Percentiles rank a stretch among this genome's conserved stretches.
Evolutionary conservation across 352 stramenopile genomes (phyloP).

Genomic region (Pythium biforme): DNA sequence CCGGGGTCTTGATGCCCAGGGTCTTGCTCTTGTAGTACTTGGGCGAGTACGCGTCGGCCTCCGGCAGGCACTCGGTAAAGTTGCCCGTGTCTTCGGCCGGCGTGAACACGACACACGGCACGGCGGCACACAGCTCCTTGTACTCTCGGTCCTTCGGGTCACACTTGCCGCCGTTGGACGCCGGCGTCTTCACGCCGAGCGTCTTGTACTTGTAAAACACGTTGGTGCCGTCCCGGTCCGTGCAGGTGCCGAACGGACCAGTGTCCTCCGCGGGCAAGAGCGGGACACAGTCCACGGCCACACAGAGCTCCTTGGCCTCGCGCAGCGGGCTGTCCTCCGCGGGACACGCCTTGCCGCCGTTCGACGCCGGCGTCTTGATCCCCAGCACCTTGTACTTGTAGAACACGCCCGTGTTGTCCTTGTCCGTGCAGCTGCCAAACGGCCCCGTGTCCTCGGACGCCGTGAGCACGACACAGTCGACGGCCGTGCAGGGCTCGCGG

Average conservation of each 20-base stretch:
- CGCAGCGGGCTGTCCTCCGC: not conserved
- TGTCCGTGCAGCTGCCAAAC: not conserved
- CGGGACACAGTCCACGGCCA: not conserved
- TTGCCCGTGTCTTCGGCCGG: not conserved
- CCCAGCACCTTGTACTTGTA: not conserved
- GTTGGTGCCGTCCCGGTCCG: not conserved
- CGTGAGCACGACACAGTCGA: not conserved
- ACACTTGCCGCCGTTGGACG: not conserved
- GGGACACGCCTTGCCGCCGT: not conserved
- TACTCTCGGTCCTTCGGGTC: not conserved
- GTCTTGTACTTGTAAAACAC: constrained; percentile 2
- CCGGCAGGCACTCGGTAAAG: not conserved
- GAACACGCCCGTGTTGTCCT: not conserved
- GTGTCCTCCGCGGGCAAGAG: not conserved
- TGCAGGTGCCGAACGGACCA: not conserved
- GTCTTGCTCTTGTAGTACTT: constrained; percentile 4
- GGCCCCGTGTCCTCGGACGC: not conserved
- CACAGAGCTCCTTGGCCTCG: not conserved
- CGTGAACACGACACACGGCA: constrained; percentile 6
- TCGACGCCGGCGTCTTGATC: not conserved
- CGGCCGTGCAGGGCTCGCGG: not conserved
- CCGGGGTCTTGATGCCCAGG: not conserved
- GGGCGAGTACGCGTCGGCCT: not conserved
- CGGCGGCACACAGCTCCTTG: not conserved
- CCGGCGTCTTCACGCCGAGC: not conserved